Evolutionary conservation across 2,329 filamentous ascomycete species (phyloP), one percentile per base, ranked within the genome.

Genomic region (Paecilomyces variotii): DNA sequence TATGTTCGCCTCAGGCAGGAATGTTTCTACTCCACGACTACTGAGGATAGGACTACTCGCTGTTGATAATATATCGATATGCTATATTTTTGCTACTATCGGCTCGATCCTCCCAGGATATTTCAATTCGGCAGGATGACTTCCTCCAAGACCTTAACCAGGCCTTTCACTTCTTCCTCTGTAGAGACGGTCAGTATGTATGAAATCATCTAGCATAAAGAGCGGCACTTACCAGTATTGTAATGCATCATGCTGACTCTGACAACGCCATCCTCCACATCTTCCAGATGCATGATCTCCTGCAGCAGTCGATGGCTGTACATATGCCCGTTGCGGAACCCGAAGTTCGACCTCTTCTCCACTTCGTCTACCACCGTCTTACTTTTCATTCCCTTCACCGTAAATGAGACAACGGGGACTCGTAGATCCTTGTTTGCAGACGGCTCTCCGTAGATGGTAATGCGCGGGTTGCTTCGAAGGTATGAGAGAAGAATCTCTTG

Each of bases 241-340:
- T 90, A 90, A 71, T 90, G 87, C 57, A 87, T 80, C 78, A 89
- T 79, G 65, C 85, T 88, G n/a, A 89, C 84, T 62, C 88, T 79
- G 3, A 88, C 80, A 7, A 90, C 82, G 0, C 86, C 88, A 63
- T 88, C 80, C 7, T 81, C 76, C 57, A 85, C 78, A 28, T 80
- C 76, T 0, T 77, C 80, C 55, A 88, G 71, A 0, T 79, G 79
- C 39, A 90, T 67, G 0, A 88, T 74, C 1, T 87, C 82, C 59
- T 82, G 75, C 11, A 83, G 77, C 62, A 90, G 68, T 14, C 87
- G 75, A 64, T 87, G 82, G 11, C 83, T 85, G 70, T 90, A 90
- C 65, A 90, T 89, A 52, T 82, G 78, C 0, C 88, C 88, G 80
- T 82, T 88, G 54, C 87, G 76, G 60, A 89, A 83, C 0, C 85